Base-by-base conservation (phyloP, 2,329 filamentous ascomycete species). In the Plectosphaerella sp. region DNA sequence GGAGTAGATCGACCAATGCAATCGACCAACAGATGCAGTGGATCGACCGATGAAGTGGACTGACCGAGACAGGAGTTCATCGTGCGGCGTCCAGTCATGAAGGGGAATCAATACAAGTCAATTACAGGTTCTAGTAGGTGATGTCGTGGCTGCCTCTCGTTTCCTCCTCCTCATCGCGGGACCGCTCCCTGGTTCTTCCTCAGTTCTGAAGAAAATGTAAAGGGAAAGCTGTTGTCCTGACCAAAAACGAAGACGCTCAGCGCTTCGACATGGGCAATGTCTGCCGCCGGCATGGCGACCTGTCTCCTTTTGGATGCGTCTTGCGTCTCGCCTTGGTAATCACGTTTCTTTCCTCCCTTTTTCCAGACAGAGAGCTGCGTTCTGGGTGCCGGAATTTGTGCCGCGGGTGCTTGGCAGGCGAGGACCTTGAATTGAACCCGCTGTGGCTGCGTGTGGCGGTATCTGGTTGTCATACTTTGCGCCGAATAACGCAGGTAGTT, bases 371-470 rank as follows among this genome's bases (percentile, higher is more conserved):
- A 22, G 5, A 22, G 22, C 22, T 22, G 22, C 22, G 22, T 22
- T 5, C 5, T 22, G 22, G 22, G 22, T 3, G 22, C 22, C 5
- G 22, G 22, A 22, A 3, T 22, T 22, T 22, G 22, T 2, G 18
- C 42, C 2, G 42, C 37, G 14, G 43, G 35, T 4, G 20, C 33
- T 55, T 75, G 68, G 54, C 72, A 75, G 1, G 66, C 70, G 37
- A 76, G 47, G 5, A 76, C 60, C 24, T 68, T 65, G 54, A 76
- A 76, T 14, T 66, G 58, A 47, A 76, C 74, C 7, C 58, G 57
- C 18, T 64, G 62, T 2, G 74, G 72, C 16, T 57, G 53, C 10
- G 54, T 52, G 39, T 72, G 66, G 15, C 48, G 48, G 20, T 28
- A 25, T 4, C 63, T 62, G 53, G 59, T 64, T 28, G 67, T 57